These are phyloP conservation scores for Cladosporium sp. DNA, from an alignment of 2,329 filamentous ascomycete genomes.

Conservation along the genomic window DNA sequence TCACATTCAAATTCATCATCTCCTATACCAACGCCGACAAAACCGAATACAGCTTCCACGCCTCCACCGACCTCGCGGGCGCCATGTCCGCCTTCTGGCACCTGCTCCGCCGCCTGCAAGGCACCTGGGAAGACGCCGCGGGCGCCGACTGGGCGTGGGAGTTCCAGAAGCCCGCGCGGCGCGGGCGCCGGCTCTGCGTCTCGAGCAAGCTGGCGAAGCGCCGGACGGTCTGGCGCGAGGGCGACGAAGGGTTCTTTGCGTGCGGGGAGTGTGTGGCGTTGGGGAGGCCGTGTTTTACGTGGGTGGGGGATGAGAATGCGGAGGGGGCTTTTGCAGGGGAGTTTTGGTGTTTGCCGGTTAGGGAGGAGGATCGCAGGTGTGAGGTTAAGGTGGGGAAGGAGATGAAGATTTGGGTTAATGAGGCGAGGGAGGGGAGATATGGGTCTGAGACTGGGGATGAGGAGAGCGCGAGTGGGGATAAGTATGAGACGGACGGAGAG, in stretches of 20 bases:
- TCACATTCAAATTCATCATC: constrained; percentile 6
- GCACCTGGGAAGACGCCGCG: constrained; percentile 19
- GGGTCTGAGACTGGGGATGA: neutral
- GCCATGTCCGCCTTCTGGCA: constrained; percentile 13
- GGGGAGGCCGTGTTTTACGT: constrained; percentile 19
- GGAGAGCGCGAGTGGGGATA: neutral
- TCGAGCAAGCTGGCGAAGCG: constrained; percentile 17
- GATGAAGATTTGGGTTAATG: constrained; percentile 23
- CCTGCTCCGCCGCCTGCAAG: constrained; percentile 12
- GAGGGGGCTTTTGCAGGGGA: constrained; percentile 15
- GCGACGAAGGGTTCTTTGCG: constrained; percentile 20
- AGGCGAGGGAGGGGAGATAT: neutral
- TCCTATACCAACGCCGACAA: neutral
- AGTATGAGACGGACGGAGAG: neutral
- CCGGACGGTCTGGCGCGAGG: constrained; percentile 18
- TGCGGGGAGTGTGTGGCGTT: constrained; percentile 21
- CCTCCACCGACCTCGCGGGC: constrained; percentile 9
- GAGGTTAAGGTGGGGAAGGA: constrained; percentile 18
- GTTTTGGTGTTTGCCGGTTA: constrained; percentile 24
- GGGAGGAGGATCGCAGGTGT: constrained; percentile 19
- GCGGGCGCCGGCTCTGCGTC: constrained; percentile 20
- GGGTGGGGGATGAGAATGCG: constrained; percentile 15
- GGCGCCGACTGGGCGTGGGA: too few relatives aligned
- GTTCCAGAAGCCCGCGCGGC: too few relatives aligned
- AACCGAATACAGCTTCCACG: neutral